Evolutionary conservation across 345 rosid species (phyloP).

Genomic region (Eucalyptus rudis): DNA sequence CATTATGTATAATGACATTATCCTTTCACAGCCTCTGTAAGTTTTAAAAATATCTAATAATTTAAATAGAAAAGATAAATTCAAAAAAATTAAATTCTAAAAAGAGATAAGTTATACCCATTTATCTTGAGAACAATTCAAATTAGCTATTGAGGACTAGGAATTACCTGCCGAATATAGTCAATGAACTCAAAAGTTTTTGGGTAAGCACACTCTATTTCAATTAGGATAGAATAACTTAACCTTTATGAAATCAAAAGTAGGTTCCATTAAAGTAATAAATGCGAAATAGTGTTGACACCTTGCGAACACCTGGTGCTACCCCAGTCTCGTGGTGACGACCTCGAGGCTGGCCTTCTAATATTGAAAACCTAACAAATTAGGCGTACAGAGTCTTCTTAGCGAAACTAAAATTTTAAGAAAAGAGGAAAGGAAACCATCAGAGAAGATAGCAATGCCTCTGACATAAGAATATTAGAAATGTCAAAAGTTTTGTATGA

Average conservation of each 20-base stretch:
- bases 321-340: background rate
- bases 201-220: background rate
- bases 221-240: background rate
- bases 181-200: background rate
- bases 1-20: background rate
- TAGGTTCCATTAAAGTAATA: background rate
- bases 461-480: fast-evolving
- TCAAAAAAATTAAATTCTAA: background rate
- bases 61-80: background rate
- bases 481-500: too few species aligned
- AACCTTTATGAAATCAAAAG: background rate
- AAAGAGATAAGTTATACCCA: background rate
- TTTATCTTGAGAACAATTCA: background rate
- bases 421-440: background rate
- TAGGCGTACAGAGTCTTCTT: background rate
- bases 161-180: background rate
- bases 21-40: fast-evolving
- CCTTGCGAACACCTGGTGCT: background rate
- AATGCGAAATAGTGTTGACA: background rate
- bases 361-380: background rate
- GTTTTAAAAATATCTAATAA: background rate
- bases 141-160: background rate
- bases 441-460: background rate
- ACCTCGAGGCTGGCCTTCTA: background rate
- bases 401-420: background rate